Evolutionary conservation across 202 grass and related monocot species (phyloP), one percentile per base, ranked within the genome.

Genomic region (Bolboschoenoplectus hybrid): DNA sequence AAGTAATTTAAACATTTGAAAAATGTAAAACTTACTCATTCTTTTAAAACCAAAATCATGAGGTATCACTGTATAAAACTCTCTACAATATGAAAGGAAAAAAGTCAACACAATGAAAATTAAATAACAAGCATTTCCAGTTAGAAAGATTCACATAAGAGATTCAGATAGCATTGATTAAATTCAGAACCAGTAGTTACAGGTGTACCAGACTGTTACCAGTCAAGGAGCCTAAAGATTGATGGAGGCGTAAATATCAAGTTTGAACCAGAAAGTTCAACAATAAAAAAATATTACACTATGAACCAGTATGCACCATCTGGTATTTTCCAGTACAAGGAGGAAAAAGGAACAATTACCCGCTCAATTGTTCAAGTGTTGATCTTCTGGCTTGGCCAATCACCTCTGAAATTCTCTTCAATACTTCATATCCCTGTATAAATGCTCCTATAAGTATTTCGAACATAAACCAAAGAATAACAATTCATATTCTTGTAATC

Each of bases 31-130:
- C 96, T 89, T 85, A 98, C 91, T 5, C 96, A 98, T 98, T 67
- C 90, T 98, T 89, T 61, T 95, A 69, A 94, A 98, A 82, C 96
- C 96, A 65, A 98, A 95, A 85, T 98, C 96, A 94, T 98, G 96
- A 90, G 96, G 96, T 77, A 98, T 98, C 84, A 98, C 91, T 3
- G 91, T 98, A 80, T 90, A 90, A 75, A 90, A 90, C 56, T 90
- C 89, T 65, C 89, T 90, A 82, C 38, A 85, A 85, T 67, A 47
- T 75, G 76, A 47, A 49, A 53, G 74, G 36, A 19, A 44, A 56
- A 35, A 67, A 50, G 39, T 53, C 38, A 26, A 19, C 12, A 56
- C 49, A 12, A 26, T 32, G 32, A 52, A 85, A 52, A 85, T 55
- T 2, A 26, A 82, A 85, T 57, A 74, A 45, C 16, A 13, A 32